These are phyloP conservation scores for Ramichloridium luteum DNA, from an alignment of 2,329 filamentous ascomycete species.

Conservation along the genomic window DNA sequence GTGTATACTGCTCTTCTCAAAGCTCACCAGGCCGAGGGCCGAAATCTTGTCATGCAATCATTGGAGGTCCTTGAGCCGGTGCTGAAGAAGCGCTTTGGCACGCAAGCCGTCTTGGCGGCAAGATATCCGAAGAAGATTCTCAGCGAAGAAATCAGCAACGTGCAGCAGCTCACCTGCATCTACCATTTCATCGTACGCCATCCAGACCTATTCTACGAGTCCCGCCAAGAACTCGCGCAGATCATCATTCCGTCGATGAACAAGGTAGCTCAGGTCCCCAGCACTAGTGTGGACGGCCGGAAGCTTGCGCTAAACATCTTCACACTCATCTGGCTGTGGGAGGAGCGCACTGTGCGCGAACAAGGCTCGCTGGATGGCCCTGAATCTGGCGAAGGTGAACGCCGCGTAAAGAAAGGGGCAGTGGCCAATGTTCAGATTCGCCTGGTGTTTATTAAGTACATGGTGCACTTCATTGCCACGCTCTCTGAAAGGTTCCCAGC, in stretches of 20 bases:
- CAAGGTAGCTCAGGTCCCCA: conserved; percentile 75
- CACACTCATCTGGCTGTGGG: conserved; percentile 84
- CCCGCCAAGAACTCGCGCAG: conserved; percentile 77
- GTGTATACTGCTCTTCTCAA: conserved; percentile 85
- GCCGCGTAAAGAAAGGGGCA: conserved; percentile 18
- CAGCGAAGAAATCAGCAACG: conserved; percentile 85
- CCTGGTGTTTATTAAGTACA: conserved; percentile 79
- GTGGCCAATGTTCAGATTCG: conserved; percentile 45
- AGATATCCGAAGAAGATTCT: conserved; percentile 81
- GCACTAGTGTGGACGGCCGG: conserved; percentile 80
- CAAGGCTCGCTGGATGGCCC: conserved; percentile 26
- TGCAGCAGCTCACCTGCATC: conserved; percentile 92
- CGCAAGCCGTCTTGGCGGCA: conserved; percentile 66
- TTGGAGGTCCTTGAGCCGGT: conserved; percentile 92
- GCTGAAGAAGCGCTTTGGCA: conserved; percentile 68
- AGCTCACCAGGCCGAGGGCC: conserved; percentile 89
- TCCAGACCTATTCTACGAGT: conserved; percentile 87
- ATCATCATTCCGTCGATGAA: conserved; percentile 79
- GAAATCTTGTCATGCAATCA: conserved; percentile 83
- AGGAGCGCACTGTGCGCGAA: conserved; percentile 65
- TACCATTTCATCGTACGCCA: conserved; percentile 94
- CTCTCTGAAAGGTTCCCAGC: conserved; percentile 70
- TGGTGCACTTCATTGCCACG: conserved; percentile 88
- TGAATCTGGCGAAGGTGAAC: conserved; percentile 15
- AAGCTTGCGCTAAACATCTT: conserved; percentile 85